Base-by-base conservation (phyloP, 331 rosid species). In the Spiraea crenata region DNA sequence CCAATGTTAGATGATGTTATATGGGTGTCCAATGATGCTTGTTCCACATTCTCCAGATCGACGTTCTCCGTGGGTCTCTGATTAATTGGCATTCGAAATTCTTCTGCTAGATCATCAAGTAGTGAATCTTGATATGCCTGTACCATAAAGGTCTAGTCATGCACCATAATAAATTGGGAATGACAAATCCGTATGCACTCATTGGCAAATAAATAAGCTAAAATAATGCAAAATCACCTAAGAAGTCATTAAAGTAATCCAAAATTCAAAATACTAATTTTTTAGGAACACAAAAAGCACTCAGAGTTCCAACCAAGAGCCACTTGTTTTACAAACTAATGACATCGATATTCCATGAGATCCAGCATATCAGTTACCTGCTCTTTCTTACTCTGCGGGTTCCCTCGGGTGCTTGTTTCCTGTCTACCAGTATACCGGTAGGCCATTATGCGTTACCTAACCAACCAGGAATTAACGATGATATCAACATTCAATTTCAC, bases 41-140 rank as follows among this genome's bases (percentile, higher is more conserved):
- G 97, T 78, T 93, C 99, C 75, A 91, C 97, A 58, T 93, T 79
- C 17, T 93, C 99, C 68, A 93, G 77, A 82, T 93, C 91, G 74
- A 93, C 96, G 75, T 93, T 93, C 79, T 93, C 99, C 2, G 96
- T 93, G 39, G 96, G 99, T 80, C 83, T 93, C 41, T 93, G 99
- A 73, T 83, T 79, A 69, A 85, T 93, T 13, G 99, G 97, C 91
- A 91, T 72, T 40, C 95, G 87, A 73, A 93, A 93, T 69, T 89
- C 97, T 55, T 80, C 91, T 1, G 91, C 55, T 52, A 83, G 75
- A 79, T 90, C 95, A 19, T 86, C 96, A 54, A 75, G 59, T 57
- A 79, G 77, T 13, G 89, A 80, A 37, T 82, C 88, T 74, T 83
- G 73, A 75, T 85, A 74, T 65, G 78, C 83, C 84, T 74, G 71